These are phyloP conservation scores for Maudiozyma humilis DNA, from an alignment of 1,139 yeast species.

Conservation along the genomic window DNA sequence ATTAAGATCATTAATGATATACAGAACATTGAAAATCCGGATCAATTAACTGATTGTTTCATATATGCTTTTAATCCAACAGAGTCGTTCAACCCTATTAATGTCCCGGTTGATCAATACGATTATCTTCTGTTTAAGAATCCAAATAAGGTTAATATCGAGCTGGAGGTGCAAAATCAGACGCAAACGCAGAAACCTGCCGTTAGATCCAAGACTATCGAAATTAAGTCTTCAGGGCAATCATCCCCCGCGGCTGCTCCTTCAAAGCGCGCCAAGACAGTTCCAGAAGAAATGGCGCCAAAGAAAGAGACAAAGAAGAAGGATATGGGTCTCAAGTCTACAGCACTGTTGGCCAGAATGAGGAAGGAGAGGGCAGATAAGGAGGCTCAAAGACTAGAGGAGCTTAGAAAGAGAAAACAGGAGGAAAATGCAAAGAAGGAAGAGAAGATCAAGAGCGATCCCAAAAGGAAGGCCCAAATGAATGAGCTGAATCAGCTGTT, in stretches of 20 bases:
- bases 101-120: slow-evolving; percentile 15
- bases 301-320: slow-evolving; percentile 10
- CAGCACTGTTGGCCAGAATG: slow-evolving; percentile 29
- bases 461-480: slow-evolving; percentile 26
- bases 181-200: slow-evolving; percentile 3
- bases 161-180: no score
- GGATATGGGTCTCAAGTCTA: slow-evolving; percentile 26
- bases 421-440: slow-evolving; percentile 11
- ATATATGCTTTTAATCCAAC: slow-evolving; percentile 30
- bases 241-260: no score
- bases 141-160: slow-evolving; percentile 13
- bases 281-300: slow-evolving; percentile 2
- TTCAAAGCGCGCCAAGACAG: slow-evolving; percentile 15
- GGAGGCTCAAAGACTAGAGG: slow-evolving; percentile 27
- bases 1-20: slow-evolving; percentile 21
- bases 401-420: slow-evolving; percentile 21
- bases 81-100: slow-evolving; percentile 23
- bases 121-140: slow-evolving; percentile 19
- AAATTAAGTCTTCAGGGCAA: neutral
- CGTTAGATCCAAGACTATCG: neutral
- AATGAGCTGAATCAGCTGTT: slow-evolving; percentile 27
- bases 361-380: slow-evolving; percentile 28
- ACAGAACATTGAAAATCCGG: slow-evolving; percentile 11
- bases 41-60: slow-evolving; percentile 23
- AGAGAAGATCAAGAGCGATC: slow-evolving; percentile 14